Conservation (phyloP, 371 early-diverging fungal species). For the Actinomucor elegans region DNA sequence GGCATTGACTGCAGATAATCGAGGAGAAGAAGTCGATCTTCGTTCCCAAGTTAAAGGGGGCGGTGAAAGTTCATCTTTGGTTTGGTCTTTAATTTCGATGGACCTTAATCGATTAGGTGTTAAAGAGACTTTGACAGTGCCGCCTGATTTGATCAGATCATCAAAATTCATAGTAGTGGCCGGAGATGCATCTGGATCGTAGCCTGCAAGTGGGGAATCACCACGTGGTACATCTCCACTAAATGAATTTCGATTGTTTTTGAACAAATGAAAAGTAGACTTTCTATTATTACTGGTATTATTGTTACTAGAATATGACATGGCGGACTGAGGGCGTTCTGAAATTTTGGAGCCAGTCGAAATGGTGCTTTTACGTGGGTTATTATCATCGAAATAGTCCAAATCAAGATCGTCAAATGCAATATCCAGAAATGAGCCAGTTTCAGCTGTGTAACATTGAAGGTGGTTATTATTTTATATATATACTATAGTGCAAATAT, state of each 20-base stretch:
- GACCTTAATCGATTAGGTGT: slow-evolving; percentile 65
- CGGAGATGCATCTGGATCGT: slow-evolving; percentile 37
- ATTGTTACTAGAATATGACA: slow-evolving; percentile 21
- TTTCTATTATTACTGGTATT: slow-evolving; percentile 28
- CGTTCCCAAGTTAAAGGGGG: slow-evolving; percentile 31
- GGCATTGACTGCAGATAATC: slow-evolving; percentile 11
- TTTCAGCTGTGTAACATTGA: slow-evolving; percentile 19
- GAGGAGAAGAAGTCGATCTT: slow-evolving; percentile 27
- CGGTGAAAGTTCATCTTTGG: slow-evolving; percentile 10
- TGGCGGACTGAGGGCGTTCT: slow-evolving; percentile 34
- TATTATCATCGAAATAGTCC: slow-evolving; percentile 32
- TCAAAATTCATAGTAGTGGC: slow-evolving; percentile 53
- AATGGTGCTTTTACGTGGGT: slow-evolving; percentile 12
- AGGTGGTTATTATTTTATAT: background rate
- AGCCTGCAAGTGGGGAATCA: slow-evolving; percentile 18
- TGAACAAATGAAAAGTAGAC: slow-evolving; percentile 45
- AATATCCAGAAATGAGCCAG: slow-evolving; percentile 23
- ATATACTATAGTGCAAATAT: too few relatives aligned
- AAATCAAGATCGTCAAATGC: slow-evolving; percentile 41
- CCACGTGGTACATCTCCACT: slow-evolving; percentile 20
- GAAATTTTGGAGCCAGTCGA: background rate
- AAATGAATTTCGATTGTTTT: slow-evolving; percentile 34
- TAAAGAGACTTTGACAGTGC: slow-evolving; percentile 60
- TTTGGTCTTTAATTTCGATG: slow-evolving; percentile 49
- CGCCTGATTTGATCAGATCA: slow-evolving; percentile 56